Percentiles rank a stretch among this genome's conserved stretches.
Conservation (phyloP, 75 land plant species). For the Cunninghamia lanceolata region DNA sequence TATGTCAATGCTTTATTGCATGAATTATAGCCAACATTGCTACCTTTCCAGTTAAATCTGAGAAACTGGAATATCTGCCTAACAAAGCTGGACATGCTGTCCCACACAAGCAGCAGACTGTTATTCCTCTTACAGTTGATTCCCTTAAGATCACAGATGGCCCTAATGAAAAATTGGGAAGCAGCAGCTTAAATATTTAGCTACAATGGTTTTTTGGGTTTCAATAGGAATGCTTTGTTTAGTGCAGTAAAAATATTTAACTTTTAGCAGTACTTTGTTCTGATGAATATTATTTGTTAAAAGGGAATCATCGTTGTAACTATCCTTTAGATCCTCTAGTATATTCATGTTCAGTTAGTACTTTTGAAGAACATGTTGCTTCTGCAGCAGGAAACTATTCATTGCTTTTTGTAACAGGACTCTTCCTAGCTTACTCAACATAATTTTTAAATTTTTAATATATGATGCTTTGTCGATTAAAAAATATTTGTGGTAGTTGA, state of each 20-base stretch:
- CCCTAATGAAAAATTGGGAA: not conserved
- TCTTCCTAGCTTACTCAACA: not conserved
- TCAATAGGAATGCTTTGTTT: not conserved
- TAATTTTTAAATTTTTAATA: no score
- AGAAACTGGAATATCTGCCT: not conserved
- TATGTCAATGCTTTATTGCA: no score
- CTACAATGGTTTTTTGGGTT: not conserved
- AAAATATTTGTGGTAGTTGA: not conserved
- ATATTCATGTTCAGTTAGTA: not conserved
- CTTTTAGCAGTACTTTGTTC: not conserved
- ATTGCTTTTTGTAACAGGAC: not conserved
- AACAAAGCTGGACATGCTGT: not conserved
- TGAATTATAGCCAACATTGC: not conserved
- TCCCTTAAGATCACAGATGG: not conserved
- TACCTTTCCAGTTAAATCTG: not conserved
- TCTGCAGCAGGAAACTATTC: not conserved
- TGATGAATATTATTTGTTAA: not conserved
- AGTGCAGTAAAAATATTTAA: not conserved
- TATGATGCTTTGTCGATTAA: not conserved
- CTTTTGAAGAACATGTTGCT: not conserved
- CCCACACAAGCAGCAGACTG: not conserved
- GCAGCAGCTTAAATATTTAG: not conserved
- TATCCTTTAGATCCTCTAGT: not conserved
- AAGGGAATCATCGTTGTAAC: not conserved
- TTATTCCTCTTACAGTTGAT: no score